Evolutionary conservation across 2,329 filamentous ascomycete species (phyloP).

Genomic region (Fonsecaea pedrosoi): DNA sequence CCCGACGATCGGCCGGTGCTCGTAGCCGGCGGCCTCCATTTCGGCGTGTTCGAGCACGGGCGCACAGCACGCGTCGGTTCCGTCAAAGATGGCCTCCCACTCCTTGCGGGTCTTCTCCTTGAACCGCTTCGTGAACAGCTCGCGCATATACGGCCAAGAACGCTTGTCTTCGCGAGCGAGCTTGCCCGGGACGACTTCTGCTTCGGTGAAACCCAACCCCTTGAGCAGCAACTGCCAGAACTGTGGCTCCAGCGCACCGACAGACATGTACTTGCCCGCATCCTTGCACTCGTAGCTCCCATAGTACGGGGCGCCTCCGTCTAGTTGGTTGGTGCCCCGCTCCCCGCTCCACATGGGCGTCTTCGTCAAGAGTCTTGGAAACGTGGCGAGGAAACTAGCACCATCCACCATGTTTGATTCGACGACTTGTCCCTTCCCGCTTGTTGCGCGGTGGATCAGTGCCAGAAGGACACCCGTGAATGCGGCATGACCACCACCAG

Average conservation of each 20-base stretch:
- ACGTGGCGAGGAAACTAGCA: constrained; percentile 76
- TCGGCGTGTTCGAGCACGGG: constrained; percentile 80
- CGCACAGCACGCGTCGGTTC: constrained; percentile 90
- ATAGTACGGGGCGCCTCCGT: constrained; percentile 87
- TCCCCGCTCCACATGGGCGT: constrained; percentile 66
- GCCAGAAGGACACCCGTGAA: constrained; percentile 85
- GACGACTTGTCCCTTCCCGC: constrained; percentile 81
- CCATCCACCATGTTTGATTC: constrained; percentile 98
- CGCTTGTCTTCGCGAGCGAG: constrained; percentile 64
- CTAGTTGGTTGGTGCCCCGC: constrained; percentile 78
- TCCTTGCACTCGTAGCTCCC: constrained; percentile 86
- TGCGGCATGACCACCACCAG: constrained; percentile 81
- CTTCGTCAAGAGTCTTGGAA: constrained; percentile 72
- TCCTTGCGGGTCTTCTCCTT: constrained; percentile 72
- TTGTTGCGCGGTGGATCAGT: constrained; percentile 63
- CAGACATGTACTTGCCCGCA: constrained; percentile 74
- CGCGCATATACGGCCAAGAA: constrained; percentile 72
- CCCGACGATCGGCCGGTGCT: constrained; percentile 54
- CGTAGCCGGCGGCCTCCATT: constrained; percentile 65
- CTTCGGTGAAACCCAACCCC: constrained; percentile 66
- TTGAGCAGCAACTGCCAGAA: constrained; percentile 76
- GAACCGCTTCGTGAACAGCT: constrained; percentile 69
- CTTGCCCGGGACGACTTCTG: constrained; percentile 50
- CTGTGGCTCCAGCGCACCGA: constrained; percentile 88
- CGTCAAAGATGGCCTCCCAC: constrained; percentile 88